These are phyloP conservation scores for Purshia tridentata DNA, from an alignment of 306 rosid genomes.

Conservation along the genomic window DNA sequence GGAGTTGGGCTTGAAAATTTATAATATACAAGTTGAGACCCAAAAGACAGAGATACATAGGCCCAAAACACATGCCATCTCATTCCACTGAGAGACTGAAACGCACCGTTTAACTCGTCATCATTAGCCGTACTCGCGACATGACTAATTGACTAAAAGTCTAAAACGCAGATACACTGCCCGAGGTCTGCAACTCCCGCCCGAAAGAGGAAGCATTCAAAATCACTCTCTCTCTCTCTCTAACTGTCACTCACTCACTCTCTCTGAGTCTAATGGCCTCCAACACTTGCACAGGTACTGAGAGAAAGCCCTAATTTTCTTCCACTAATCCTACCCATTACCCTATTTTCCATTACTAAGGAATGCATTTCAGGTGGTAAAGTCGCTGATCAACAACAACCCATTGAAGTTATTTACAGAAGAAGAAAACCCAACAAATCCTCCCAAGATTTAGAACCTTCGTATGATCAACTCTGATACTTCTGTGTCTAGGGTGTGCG, in stretches of 20 bases:
- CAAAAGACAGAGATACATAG: too few species aligned
- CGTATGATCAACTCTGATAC: slow-evolving; percentile 27
- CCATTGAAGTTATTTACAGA: slow-evolving; percentile 49
- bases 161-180: too few species aligned
- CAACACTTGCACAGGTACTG: slow-evolving; percentile 23
- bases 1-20: too few species aligned
- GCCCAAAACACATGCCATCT: too few species aligned
- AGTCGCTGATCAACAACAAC: slow-evolving; percentile 24
- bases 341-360: not conserved
- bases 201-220: slow-evolving; percentile 13
- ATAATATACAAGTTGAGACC: too few species aligned
- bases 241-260: slow-evolving; percentile 5
- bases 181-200: slow-evolving; percentile 25
- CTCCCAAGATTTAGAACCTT: slow-evolving; percentile 16
- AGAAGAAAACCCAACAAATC: slow-evolving; percentile 51
- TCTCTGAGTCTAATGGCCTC: slow-evolving; percentile 34
- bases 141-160: too few species aligned
- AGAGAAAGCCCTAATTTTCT: not conserved
- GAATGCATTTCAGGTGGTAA: slow-evolving; percentile 21
- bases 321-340: not conserved
- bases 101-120: too few species aligned
- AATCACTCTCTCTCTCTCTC: slow-evolving; percentile 17
- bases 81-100: too few species aligned
- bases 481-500: too few species aligned
- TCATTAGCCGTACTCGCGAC: too few species aligned